Base-by-base conservation (phyloP, 1,284 basidiomycete species). In the Naganishia sp. region DNA sequence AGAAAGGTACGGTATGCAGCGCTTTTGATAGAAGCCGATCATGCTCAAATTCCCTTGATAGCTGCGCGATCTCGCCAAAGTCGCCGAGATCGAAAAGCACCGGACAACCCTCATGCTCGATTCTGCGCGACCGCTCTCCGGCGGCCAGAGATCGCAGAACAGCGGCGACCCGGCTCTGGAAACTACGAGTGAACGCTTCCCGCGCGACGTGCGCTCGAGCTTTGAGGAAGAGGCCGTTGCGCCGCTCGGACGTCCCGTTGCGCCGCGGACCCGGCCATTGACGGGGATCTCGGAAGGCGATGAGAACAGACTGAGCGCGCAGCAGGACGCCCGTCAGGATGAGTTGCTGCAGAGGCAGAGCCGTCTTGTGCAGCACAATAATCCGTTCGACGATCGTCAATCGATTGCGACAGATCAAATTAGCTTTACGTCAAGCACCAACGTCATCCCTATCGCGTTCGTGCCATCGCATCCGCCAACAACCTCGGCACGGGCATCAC, bases 381-480 rank as follows among this genome's bases (percentile, higher is more conserved):
- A 80, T 65, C 79, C 79, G 10, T 80, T 80, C 67, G 71, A 73
- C 9, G 78, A 80, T 64, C 49, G 71, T 21, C 72, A 74, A 32
- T 75, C 73, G 46, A 70, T 80, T 25, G 74, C 73, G 0, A 79
- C 77, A 0, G 72, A 72, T 50, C 66, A 69, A 18, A 68, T 67
- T 21, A 70, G 69, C 11, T 73, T 72, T 11, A 72, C 72, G 15
- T 61, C 58, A 4, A 39, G 46, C 39, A 77, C 77, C 35, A 77
- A 80, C 58, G 77, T 80, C 51, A 78, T 80, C 28, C 80, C 79
- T 1, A 81, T 80, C 52, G 78, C 79, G 50, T 81, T 72, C 55
- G 76, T 79, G n/a, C 77, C 78, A 13, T 71, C 73, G n/a, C 51
- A 56, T 53, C 61, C 61, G 13, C 51, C 55, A 53, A 41, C 63